Conservation (phyloP, 495 filamentous ascomycete species). For the Penicilliopsis zonata region DNA sequence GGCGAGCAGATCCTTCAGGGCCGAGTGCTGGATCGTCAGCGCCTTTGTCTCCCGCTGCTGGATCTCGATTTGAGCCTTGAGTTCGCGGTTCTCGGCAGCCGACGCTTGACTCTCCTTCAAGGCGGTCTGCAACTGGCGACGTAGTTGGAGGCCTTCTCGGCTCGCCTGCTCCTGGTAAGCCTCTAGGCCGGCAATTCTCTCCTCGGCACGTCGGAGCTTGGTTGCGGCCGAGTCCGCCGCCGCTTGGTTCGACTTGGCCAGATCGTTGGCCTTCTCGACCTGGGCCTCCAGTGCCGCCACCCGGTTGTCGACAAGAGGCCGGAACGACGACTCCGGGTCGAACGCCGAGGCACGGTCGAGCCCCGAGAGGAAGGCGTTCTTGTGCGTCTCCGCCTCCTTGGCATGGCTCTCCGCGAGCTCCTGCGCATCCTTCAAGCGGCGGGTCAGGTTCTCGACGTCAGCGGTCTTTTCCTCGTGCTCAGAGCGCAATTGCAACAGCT, state of each 20-base stretch:
- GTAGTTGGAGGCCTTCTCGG: slow-evolving; percentile 76
- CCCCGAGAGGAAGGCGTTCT: slow-evolving; percentile 69
- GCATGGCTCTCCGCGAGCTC: slow-evolving; percentile 83
- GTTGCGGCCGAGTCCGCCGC: slow-evolving; percentile 84
- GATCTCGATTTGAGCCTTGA: slow-evolving; percentile 64
- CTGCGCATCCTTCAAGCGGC: slow-evolving; percentile 73
- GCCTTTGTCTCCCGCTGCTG: slow-evolving; percentile 86
- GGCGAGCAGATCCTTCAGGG: slow-evolving; percentile 80
- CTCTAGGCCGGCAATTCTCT: slow-evolving; percentile 90
- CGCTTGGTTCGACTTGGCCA: slow-evolving; percentile 76
- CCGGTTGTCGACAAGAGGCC: slow-evolving; percentile 58
- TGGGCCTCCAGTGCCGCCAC: slow-evolving; percentile 67
- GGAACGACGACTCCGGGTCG: slow-evolving; percentile 33
- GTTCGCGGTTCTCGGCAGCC: slow-evolving; percentile 63
- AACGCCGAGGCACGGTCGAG: slow-evolving; percentile 49
- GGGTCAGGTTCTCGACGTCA: slow-evolving; percentile 64
- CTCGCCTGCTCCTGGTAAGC: slow-evolving; percentile 95
- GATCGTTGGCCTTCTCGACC: slow-evolving; percentile 58
- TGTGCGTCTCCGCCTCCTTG: slow-evolving; percentile 76
- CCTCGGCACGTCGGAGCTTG: slow-evolving; percentile 83
- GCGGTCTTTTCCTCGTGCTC: slow-evolving; percentile 76
- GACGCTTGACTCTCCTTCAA: slow-evolving; percentile 68
- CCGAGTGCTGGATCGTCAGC: slow-evolving; percentile 76
- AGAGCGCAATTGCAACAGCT: slow-evolving; percentile 63
- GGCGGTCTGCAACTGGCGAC: slow-evolving; percentile 75